Conservation (phyloP, 225 moss, liverwort and hornwort species). For the Pseudisothecium myosuroides region DNA sequence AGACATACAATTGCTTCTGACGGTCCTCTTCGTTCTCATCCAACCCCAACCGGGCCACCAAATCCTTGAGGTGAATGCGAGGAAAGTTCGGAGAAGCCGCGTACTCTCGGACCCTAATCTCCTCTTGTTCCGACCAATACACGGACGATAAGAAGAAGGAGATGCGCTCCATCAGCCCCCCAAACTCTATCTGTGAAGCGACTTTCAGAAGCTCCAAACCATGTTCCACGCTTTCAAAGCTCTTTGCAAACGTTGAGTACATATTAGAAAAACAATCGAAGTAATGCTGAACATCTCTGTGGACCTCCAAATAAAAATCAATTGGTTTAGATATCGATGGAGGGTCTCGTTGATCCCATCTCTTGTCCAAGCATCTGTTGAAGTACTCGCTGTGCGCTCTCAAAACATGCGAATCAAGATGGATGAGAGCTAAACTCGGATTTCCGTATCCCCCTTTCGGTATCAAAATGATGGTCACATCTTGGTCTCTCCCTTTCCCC, state of each 20-base stretch:
- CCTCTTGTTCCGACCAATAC: background rate
- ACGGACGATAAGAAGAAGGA: background rate
- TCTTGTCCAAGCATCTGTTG: background rate
- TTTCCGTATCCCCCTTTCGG: background rate
- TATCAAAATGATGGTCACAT: background rate
- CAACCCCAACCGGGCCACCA: background rate
- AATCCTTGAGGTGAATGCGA: background rate
- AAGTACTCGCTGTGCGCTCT: background rate
- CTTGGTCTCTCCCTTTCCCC: background rate
- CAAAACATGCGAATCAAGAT: background rate
- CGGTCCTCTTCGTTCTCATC: background rate
- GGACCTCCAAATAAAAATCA: background rate
- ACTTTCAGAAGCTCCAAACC: background rate
- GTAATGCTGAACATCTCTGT: background rate
- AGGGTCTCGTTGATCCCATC: background rate
- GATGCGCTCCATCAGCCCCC: background rate
- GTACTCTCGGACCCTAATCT: background rate
- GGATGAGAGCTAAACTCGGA: background rate
- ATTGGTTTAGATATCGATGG: no score
- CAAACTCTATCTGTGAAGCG: background rate
- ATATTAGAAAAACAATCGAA: background rate
- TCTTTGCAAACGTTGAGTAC: background rate
- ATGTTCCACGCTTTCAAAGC: background rate
- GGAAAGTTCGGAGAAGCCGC: background rate
- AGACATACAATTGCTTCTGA: background rate